These are phyloP conservation scores for Cyclocybe cylindracea DNA, from an alignment of 768 basidiomycete genomes.

Conservation along the genomic window DNA sequence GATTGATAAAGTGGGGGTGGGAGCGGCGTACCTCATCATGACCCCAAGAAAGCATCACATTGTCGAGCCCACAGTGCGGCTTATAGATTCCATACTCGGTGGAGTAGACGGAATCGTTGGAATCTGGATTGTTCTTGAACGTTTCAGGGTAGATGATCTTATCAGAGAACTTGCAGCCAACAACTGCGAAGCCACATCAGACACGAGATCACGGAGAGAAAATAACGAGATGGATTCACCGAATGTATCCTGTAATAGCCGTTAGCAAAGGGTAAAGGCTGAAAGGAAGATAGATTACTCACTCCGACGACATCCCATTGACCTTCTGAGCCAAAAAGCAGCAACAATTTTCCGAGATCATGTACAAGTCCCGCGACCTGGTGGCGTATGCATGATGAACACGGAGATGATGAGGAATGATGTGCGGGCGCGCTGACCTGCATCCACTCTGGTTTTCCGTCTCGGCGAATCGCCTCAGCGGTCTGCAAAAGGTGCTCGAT, in stretches of 20 bases:
- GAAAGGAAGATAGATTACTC: constrained; percentile 23
- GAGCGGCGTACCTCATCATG: constrained; percentile 74
- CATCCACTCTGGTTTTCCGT: constrained; percentile 93
- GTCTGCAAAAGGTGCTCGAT: constrained; percentile 92
- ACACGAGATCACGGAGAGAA: constrained; percentile 4
- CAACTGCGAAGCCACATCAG: constrained; percentile 43
- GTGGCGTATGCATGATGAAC: constrained; percentile 5
- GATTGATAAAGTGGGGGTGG: constrained; percentile 2
- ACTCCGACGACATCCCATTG: constrained; percentile 97
- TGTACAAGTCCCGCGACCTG: constrained; percentile 82
- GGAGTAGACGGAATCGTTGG: constrained; percentile 61
- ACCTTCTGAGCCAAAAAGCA: constrained; percentile 82
- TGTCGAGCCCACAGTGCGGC: constrained; percentile 79
- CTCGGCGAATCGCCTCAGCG: constrained; percentile 84
- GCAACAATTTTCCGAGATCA: constrained; percentile 86
- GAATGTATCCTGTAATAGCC: constrained; percentile 40
- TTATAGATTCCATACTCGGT: constrained; percentile 76
- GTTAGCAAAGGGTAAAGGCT: constrained; percentile 8
- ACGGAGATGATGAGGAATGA: not conserved
- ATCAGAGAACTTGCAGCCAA: constrained; percentile 85
- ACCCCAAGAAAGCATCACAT: constrained; percentile 89
- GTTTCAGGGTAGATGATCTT: constrained; percentile 82
- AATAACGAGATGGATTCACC: constrained; percentile 21
- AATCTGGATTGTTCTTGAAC: constrained; percentile 75
- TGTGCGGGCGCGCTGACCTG: constrained; percentile 43